Percentiles rank a stretch among this genome's conserved stretches.
These are phyloP conservation scores for Penicillium daleae DNA, from an alignment of 495 filamentous ascomycete species.

Conservation along the genomic window DNA sequence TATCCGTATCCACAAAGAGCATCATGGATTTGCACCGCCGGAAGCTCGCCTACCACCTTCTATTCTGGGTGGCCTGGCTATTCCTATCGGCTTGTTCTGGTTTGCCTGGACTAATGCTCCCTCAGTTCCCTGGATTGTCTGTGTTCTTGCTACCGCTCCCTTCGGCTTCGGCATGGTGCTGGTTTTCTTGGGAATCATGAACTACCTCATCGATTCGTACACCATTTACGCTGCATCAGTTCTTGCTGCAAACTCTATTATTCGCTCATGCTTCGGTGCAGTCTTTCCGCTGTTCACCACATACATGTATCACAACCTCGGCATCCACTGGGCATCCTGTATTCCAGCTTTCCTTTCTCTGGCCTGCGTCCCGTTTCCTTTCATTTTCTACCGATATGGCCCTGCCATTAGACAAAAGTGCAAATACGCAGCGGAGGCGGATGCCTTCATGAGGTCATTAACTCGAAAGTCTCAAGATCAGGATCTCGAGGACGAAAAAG, in stretches of 20 bases:
- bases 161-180: slow-evolving; percentile 72
- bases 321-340: slow-evolving; percentile 73
- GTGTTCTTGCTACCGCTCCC: slow-evolving; percentile 59
- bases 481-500: background rate
- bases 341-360: slow-evolving; percentile 71
- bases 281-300: slow-evolving; percentile 75
- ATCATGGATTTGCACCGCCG: slow-evolving; percentile 37
- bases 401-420: slow-evolving; percentile 60
- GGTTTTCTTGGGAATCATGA: slow-evolving; percentile 68
- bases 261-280: slow-evolving; percentile 66
- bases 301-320: slow-evolving; percentile 67
- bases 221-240: slow-evolving; percentile 74
- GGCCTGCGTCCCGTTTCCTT: slow-evolving; percentile 68
- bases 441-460: slow-evolving; percentile 29
- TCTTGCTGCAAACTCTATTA: slow-evolving; percentile 68
- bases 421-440: slow-evolving; percentile 69
- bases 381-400: slow-evolving; percentile 71
- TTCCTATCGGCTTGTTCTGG: slow-evolving; percentile 54
- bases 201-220: slow-evolving; percentile 72
- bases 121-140: slow-evolving; percentile 63
- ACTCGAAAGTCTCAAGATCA: slow-evolving; percentile 16
- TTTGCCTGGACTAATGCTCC: slow-evolving; percentile 66
- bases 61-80: slow-evolving; percentile 36
- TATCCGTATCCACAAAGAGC: slow-evolving; percentile 22
- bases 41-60: slow-evolving; percentile 41